phyloP scores from a whole-genome alignment of 352 stramenopile genomes.

The Pythium plurisporium region DNA sequence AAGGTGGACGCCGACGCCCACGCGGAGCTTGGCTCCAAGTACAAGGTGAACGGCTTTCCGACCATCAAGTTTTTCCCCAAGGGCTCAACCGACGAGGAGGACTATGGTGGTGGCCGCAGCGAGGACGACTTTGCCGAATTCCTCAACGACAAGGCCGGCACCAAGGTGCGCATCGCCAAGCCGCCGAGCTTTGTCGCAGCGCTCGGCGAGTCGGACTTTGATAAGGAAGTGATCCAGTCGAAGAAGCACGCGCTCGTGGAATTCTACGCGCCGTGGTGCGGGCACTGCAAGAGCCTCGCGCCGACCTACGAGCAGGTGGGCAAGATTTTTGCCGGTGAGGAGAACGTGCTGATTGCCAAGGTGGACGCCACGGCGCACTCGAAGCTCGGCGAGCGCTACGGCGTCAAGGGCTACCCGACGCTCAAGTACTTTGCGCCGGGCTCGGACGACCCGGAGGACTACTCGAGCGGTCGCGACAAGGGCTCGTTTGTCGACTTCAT shows the following conservation, averaged over 20 bases:
- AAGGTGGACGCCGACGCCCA: slow-evolving; percentile 90
- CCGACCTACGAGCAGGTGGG: slow-evolving; percentile 87
- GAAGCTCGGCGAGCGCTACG: slow-evolving; percentile 69
- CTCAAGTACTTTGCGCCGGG: slow-evolving; percentile 89
- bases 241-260: slow-evolving; percentile 89
- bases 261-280: slow-evolving; percentile 94
- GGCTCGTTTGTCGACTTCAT: slow-evolving; percentile 86
- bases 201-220: slow-evolving; percentile 64
- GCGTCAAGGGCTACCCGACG: slow-evolving; percentile 88
- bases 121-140: slow-evolving; percentile 81
- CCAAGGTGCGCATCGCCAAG: slow-evolving; percentile 68
- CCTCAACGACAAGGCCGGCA: slow-evolving; percentile 73
- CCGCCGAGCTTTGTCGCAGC: slow-evolving; percentile 60
- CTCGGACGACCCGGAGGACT: slow-evolving; percentile 81
- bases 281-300: slow-evolving; percentile 91
- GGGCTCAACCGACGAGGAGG: slow-evolving; percentile 69
- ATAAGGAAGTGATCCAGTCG: slow-evolving; percentile 71
- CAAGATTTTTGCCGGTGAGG: slow-evolving; percentile 68
- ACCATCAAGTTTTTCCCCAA: slow-evolving; percentile 91
- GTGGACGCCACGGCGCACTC: slow-evolving; percentile 70
- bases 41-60: slow-evolving; percentile 89
- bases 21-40: slow-evolving; percentile 78
- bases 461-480: slow-evolving; percentile 80
- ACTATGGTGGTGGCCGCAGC: slow-evolving; percentile 82
- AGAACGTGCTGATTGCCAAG: slow-evolving; percentile 80